Evolutionary conservation across 495 filamentous ascomycete species (phyloP).

Genomic region (Tuber indicum): DNA sequence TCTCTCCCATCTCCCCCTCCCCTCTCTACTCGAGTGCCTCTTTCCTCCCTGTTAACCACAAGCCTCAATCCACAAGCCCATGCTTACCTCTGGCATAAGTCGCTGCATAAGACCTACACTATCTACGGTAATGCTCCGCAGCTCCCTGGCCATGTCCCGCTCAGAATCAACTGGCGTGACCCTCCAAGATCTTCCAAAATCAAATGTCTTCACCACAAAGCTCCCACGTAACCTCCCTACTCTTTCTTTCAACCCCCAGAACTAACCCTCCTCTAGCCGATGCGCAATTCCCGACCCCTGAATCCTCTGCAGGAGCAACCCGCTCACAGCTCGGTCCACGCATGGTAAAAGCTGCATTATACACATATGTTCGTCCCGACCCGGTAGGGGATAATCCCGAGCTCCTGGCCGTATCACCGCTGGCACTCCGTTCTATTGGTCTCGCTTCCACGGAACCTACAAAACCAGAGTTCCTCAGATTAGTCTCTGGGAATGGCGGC

Average conservation of each 20-base stretch:
- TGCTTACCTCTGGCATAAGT: background rate
- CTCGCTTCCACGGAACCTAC: constrained; percentile 59
- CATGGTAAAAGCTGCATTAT: constrained; percentile 76
- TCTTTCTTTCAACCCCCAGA: background rate
- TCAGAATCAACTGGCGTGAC: constrained; percentile 41
- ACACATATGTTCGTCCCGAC: constrained; percentile 84
- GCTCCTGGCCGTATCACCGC: constrained; percentile 67
- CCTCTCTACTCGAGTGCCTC: background rate
- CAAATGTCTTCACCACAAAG: constrained; percentile 62
- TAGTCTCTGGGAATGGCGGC: constrained; percentile 75
- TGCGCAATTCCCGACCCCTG: constrained; percentile 69
- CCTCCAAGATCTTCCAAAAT: constrained; percentile 71
- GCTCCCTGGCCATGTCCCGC: background rate
- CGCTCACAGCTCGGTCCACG: constrained; percentile 70
- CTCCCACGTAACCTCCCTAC: constrained; percentile 22
- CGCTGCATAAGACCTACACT: background rate
- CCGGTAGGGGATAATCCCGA: constrained; percentile 57
- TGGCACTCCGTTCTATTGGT: constrained; percentile 72
- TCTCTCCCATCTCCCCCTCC: background rate
- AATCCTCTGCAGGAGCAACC: constrained; percentile 68
- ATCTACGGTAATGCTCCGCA: background rate
- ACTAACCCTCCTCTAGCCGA: constrained; percentile 69
- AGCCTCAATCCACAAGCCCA: background rate
- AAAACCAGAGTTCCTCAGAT: constrained; percentile 65
- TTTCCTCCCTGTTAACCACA: background rate